Base-by-base conservation (phyloP, 352 stramenopile species). In the Detonula confervacea region DNA sequence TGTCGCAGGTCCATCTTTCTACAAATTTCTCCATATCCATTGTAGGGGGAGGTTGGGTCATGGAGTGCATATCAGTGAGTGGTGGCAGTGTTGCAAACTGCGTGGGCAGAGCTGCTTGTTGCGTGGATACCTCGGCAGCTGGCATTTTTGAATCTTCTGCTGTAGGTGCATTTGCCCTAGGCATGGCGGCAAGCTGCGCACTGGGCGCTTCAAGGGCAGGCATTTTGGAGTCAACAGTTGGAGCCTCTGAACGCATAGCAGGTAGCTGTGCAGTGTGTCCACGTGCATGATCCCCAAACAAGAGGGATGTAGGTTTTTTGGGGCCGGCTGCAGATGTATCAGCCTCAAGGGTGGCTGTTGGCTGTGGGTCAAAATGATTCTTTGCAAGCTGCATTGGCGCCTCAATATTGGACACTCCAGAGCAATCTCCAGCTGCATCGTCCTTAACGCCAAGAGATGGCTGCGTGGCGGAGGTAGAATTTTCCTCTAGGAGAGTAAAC, bases 1-100 rank as follows among this genome's bases (percentile, higher is more conserved):
- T 42, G 54, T 82, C 74, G 57, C 65, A 77, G 5, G 66, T 82
- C 66, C 59, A 77, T 56, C 51, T 46, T 25, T 82, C 57, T n/a
- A 77, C 69, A 20, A 69, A 77, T n/a, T n/a, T n/a, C n/a, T n/a
- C n/a, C n/a, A n/a, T n/a, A n/a, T n/a, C n/a, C 11, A 52, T 70
- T 29, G 14, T 14, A 11, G 44, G 30, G 46, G 3, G 25, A 60
- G 51, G 5, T 24, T 60, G 25, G 14, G n/a, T 33, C 51, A 18
- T 37, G 16, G 51, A 37, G 22, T 18, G 20, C 33, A 42, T 42
- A 11, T 11, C 33, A 60, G 12, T 7, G 12, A 37, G 22, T n/a
- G 20, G 51, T 5, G 18, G 14, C 8, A 60, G 30, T 6, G 8
- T 8, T 22, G 11, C 33, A 42, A 42, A 42, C 33, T 5, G 5